A percentile compares a stretch with the other conserved stretches of the same genome.
phyloP scores from a whole-genome alignment of 805 yeast genomes.

The Wickerhamomyces bisporus region DNA sequence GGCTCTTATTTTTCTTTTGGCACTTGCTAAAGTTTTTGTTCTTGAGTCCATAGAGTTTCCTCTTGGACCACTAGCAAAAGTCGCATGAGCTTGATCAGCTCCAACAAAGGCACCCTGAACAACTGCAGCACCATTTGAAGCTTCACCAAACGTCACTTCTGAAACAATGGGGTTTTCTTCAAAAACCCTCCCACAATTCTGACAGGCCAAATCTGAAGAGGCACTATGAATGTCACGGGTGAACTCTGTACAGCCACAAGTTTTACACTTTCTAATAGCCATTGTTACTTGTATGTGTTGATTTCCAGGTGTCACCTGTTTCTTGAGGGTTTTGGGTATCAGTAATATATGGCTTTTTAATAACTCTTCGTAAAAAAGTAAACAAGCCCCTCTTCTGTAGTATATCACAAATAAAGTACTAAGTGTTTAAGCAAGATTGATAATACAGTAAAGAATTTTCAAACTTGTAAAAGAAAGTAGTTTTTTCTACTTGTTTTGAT shows the following conservation, averaged over 20 bases:
- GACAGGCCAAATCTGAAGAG: constrained; percentile 76
- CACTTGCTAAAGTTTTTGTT: constrained; percentile 84
- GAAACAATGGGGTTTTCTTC: constrained; percentile 94
- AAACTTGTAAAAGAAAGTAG: too few relatives aligned
- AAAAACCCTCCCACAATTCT: constrained; percentile 76
- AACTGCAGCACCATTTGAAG: constrained; percentile 88
- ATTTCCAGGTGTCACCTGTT: not conserved
- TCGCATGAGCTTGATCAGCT: constrained; percentile 76
- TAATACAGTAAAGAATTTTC: too few relatives aligned
- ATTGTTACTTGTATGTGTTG: constrained; percentile 2
- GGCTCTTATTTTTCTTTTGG: constrained; percentile 69
- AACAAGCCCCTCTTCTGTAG: too few relatives aligned
- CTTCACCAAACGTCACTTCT: constrained; percentile 91
- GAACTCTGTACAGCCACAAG: constrained; percentile 51
- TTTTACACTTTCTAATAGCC: constrained; percentile 29
- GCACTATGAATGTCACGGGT: constrained; percentile 49
- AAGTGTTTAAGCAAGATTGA: too few relatives aligned
- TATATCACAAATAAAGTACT: too few relatives aligned
- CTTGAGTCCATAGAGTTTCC: constrained; percentile 78
- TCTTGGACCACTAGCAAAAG: constrained; percentile 58
- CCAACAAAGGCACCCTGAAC: constrained; percentile 94
- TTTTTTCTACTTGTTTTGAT: too few relatives aligned
- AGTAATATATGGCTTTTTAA: not conserved
- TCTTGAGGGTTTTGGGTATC: not conserved
- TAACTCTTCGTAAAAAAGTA: too few relatives aligned